Evolutionary conservation across 805 yeast genomes (phyloP), one percentile per base, ranked within the genome.

Genomic region (Candida sakaeoensis): DNA sequence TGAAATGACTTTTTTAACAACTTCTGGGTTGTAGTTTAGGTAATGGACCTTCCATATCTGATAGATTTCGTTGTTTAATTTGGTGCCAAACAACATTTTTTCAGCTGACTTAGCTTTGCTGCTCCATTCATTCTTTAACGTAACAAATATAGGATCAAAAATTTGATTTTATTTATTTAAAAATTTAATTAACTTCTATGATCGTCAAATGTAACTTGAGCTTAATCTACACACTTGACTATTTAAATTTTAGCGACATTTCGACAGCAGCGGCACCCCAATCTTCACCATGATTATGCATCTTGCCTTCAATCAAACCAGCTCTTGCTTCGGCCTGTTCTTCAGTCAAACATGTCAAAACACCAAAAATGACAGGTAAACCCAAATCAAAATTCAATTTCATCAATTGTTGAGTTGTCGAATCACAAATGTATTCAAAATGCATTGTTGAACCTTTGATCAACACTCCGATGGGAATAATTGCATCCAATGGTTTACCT

Each of bases 261-360:
- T 91, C 99, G 19, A 93, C 96, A 12, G 99, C 99, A 40, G 97
- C 96, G 25, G 95, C 90, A 51, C 95, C 99, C 99, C 99, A 91
- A 62, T 93, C 99, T 56, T 77, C 87, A 48, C 99, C 99, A 57
- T 93, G 99, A 70, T 91, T 91, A 63, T 93, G 98, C 80, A 81
- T 77, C 51, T 80, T 80, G 42, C 84, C 88, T 22, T 64, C 64
- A 28, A 72, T 61, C 46, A 91, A 68, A 18, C 98, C 99, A 9
- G 98, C 95, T 65, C 99, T 82, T 15, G 81, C 80, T 50, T 82
- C 76, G 10, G 98, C 99, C 68, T 93, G 99, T 54, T 85, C 90
- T 51, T 89, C 96, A 21, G 96, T 90, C 52, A 90, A 63, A 63
- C 96, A 90, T 15, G 98, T 93, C 54, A 93, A 75, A 21, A 93